Percentiles rank a stretch among this genome's conserved stretches.
phyloP scores from a whole-genome alignment of 768 basidiomycete species.

The Gyrodon lividus region DNA sequence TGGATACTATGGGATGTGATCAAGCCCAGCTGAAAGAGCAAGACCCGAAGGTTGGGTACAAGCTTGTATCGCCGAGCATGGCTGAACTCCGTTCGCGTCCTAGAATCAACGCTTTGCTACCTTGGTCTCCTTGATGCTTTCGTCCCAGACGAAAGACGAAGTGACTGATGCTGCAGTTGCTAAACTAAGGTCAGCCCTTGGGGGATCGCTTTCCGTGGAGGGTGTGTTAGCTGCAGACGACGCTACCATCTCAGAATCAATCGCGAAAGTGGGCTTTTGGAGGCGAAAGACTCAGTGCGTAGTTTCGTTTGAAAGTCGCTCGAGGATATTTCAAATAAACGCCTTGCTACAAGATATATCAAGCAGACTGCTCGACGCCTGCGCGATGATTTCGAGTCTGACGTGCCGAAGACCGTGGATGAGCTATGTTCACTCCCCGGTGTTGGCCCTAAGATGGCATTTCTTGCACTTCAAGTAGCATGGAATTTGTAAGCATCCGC shows the following conservation, averaged over 20 bases:
- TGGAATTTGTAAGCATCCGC: slow-evolving; percentile 67
- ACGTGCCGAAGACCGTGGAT: slow-evolving; percentile 87
- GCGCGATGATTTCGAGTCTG: slow-evolving; percentile 70
- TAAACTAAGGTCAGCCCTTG: slow-evolving; percentile 70
- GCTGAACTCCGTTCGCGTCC: background rate
- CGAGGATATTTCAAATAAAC: background rate
- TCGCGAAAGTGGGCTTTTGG: slow-evolving; percentile 93
- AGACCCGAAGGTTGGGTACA: slow-evolving; percentile 57
- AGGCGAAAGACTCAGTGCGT: slow-evolving; percentile 78
- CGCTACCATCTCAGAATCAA: slow-evolving; percentile 65
- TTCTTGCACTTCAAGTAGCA: slow-evolving; percentile 76
- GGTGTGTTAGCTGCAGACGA: slow-evolving; percentile 64
- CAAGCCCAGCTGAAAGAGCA: slow-evolving; percentile 60
- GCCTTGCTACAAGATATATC: slow-evolving; percentile 52
- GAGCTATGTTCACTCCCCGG: slow-evolving; percentile 86
- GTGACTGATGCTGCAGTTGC: slow-evolving; percentile 78
- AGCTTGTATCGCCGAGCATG: slow-evolving; percentile 1
- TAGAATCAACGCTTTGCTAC: slow-evolving; percentile 83
- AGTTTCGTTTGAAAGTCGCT: background rate
- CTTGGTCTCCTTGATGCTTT: slow-evolving; percentile 91
- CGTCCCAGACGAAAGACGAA: slow-evolving; percentile 93
- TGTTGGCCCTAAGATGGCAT: slow-evolving; percentile 97
- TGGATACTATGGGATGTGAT: slow-evolving; percentile 91
- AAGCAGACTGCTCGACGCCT: slow-evolving; percentile 70
- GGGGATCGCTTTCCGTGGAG: slow-evolving; percentile 78